Evolutionary conservation across 805 yeast genomes (phyloP), one percentile per base, ranked within the genome.

Genomic region (Metschnikowia chrysomelidarum): DNA sequence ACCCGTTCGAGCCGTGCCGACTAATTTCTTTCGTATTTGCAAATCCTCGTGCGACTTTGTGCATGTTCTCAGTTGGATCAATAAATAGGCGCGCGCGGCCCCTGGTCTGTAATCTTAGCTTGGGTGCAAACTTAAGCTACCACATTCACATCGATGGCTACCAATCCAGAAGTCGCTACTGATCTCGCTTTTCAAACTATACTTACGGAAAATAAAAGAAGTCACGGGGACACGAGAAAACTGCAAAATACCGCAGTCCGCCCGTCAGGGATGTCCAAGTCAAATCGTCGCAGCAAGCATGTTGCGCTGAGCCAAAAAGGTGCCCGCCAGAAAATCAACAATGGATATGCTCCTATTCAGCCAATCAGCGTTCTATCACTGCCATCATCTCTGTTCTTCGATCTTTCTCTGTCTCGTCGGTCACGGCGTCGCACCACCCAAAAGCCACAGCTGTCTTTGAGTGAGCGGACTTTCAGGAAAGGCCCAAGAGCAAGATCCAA

Each of bases 131-230:
- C 17, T 14, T 21, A 14, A 21, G 13, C 14, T 19, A 14, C 15
- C 14, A 25, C n/a, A 22, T 29, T 20, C 15, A 30, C 30, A 27
- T 30, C 32, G 27, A 41, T 41, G 45, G 38, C 45, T 29, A 28
- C 35, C 35, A 18, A 35, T 7, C 34, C 29, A 32, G 27, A 32
- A 27, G 19, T 37, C 19, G 45, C 45, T 41, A 41, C 34, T 14
- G 19, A 34, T 16, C 25, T 36, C 40, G 41, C 45, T 38, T 34
- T 27, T 24, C 35, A 32, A 11, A 30, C 37, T 16, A 30, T 21
- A 18, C 26, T 37, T 16, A 22, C 41, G 18, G 36, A 34, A 10
- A 37, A 30, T 23, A 31, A 33, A n/a, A 33, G 23, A 26, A 41
- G 30, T 34, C 25, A 41, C 27, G 34, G 31, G 24, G 34, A 31